Percentiles rank a stretch among this genome's conserved stretches.
These are phyloP conservation scores for Tephrocybe sp. DNA, from an alignment of 768 basidiomycete genomes.

Conservation along the genomic window DNA sequence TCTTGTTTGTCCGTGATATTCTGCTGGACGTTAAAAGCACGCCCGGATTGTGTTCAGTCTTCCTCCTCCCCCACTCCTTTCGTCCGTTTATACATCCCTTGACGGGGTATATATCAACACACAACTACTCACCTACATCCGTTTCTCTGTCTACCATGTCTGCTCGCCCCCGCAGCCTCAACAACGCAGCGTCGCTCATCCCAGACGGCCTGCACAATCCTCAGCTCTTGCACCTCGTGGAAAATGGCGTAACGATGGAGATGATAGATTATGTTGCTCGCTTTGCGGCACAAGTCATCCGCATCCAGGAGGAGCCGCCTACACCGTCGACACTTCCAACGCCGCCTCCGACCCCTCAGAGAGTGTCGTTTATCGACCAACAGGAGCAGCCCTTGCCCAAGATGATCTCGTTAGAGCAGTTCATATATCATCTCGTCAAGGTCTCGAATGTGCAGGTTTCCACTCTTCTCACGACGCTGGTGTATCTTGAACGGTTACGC, in stretches of 20 bases:
- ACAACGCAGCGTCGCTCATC: slow-evolving; percentile 79
- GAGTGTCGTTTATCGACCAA: slow-evolving; percentile 36
- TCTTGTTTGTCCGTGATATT: slow-evolving; percentile 21
- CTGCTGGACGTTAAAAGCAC: slow-evolving; percentile 10
- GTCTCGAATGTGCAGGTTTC: slow-evolving; percentile 87
- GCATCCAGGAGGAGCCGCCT: slow-evolving; percentile 53
- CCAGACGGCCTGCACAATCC: slow-evolving; percentile 76
- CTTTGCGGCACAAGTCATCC: slow-evolving; percentile 73
- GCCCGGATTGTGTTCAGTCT: slow-evolving; percentile 1
- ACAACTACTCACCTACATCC: slow-evolving; percentile 29
- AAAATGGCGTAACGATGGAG: slow-evolving; percentile 72
- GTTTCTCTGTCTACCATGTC: slow-evolving; percentile 26
- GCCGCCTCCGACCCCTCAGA: slow-evolving; percentile 66
- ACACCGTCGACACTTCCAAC: slow-evolving; percentile 46
- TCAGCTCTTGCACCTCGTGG: slow-evolving; percentile 75
- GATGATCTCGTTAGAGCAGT: slow-evolving; percentile 71
- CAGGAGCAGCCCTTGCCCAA: slow-evolving; percentile 27
- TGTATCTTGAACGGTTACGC: slow-evolving; percentile 88
- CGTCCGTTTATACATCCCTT: slow-evolving; percentile 36
- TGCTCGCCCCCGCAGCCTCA: slow-evolving; percentile 27
- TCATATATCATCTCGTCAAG: slow-evolving; percentile 78
- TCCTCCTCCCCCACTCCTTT: slow-evolving; percentile 21
- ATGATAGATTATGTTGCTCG: slow-evolving; percentile 87
- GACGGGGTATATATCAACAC: slow-evolving; percentile 37
- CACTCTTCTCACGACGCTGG: slow-evolving; percentile 85